Evolutionary conservation across 768 basidiomycete species (phyloP).

Genomic region (Tulasnella sp.): DNA sequence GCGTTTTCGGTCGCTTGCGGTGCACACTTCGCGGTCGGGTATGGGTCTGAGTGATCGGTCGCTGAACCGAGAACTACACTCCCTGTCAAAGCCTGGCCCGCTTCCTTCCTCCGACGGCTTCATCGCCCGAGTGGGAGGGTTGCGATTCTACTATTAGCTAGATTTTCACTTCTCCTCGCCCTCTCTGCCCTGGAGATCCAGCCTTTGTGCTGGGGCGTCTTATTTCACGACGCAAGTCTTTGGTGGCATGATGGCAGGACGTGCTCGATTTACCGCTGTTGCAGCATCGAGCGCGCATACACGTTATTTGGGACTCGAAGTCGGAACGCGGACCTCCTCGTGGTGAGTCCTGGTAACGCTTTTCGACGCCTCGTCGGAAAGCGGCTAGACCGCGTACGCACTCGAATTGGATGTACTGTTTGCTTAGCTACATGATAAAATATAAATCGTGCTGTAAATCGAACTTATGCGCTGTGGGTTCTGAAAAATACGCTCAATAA

Average conservation of each 20-base stretch:
- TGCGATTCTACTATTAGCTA: too few relatives aligned
- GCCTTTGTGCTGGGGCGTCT: too few relatives aligned
- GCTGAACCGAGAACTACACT: too few relatives aligned
- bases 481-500: too few relatives aligned
- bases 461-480: too few relatives aligned
- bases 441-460: neutral
- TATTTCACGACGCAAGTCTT: neutral
- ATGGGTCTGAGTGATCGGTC: too few relatives aligned
- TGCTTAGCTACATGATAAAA: neutral
- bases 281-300: too few relatives aligned
- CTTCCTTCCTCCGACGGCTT: too few relatives aligned
- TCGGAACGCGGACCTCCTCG: neutral
- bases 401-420: neutral
- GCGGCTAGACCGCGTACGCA: neutral
- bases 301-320: neutral
- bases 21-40: too few relatives aligned
- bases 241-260: neutral
- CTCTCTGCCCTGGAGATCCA: neutral
- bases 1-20: too few relatives aligned
- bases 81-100: too few relatives aligned
- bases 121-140: too few relatives aligned
- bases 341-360: neutral
- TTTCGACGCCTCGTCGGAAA: neutral
- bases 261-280: neutral
- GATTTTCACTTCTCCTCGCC: neutral